Percentiles rank a stretch among this genome's conserved stretches.
phyloP scores from a whole-genome alignment of 306 rosid species.

The Vigna reflexopilosa region DNA sequence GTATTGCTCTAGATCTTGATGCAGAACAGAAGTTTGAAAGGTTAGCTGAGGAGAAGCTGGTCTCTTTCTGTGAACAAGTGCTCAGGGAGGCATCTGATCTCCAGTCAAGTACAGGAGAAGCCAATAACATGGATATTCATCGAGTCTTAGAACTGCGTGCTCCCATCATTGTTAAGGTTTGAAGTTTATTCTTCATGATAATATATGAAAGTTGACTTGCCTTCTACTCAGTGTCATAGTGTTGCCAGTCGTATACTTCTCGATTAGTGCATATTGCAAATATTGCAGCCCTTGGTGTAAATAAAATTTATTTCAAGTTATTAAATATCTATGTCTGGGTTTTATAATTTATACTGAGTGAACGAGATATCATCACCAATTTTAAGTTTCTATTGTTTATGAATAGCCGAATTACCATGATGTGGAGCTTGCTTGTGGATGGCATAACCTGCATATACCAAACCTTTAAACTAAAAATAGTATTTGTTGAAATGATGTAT shows the following conservation, averaged over 20 bases:
- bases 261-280: slow-evolving; percentile 21
- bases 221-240: slow-evolving; percentile 3
- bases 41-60: slow-evolving; percentile 89
- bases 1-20: slow-evolving; percentile 51
- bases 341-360: neutral
- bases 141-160: slow-evolving; percentile 91
- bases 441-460: slow-evolving; percentile 1
- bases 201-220: slow-evolving; percentile 27
- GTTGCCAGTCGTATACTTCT: slow-evolving; percentile 24
- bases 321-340: neutral
- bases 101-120: slow-evolving; percentile 82
- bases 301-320: slow-evolving; percentile 3
- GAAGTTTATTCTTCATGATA: slow-evolving; percentile 23
- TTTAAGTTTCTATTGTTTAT: slow-evolving; percentile 15
- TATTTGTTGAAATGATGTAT: slow-evolving; percentile 5
- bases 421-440: slow-evolving; percentile 16
- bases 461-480: slow-evolving; percentile 29
- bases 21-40: slow-evolving; percentile 72
- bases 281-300: slow-evolving; percentile 9
- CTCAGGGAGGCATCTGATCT: slow-evolving; percentile 97
- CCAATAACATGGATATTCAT: slow-evolving; percentile 86
- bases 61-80: slow-evolving; percentile 88
- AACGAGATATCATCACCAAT: neutral
- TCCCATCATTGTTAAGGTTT: slow-evolving; percentile 89
- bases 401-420: slow-evolving; percentile 4